phyloP scores from a whole-genome alignment of 352 stramenopile species.

The Globisporangium perplexum region DNA sequence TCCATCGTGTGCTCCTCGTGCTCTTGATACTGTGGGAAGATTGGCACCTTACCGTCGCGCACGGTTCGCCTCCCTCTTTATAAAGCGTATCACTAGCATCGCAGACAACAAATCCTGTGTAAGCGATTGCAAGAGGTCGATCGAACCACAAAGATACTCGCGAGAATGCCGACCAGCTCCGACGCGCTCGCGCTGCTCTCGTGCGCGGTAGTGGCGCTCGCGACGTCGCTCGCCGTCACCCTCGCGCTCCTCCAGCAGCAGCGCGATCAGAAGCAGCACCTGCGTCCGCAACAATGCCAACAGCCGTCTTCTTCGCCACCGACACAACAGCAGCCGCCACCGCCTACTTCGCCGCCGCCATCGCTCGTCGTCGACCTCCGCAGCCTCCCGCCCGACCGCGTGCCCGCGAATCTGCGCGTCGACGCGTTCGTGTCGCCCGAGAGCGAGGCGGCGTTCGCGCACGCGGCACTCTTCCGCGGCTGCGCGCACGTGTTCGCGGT shows the following conservation, averaged over 20 bases:
- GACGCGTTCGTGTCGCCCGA: conserved; percentile 40
- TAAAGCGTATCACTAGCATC: background rate
- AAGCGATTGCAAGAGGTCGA: background rate
- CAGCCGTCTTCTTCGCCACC: no score
- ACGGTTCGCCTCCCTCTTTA: background rate
- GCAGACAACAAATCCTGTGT: conserved; percentile 12
- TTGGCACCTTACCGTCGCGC: no score
- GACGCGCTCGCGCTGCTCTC: conserved; percentile 27
- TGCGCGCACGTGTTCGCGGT: conserved; percentile 54
- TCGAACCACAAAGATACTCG: conserved; percentile 1
- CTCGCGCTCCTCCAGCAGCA: background rate
- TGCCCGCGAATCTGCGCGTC: conserved; percentile 39
- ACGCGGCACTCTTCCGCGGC: conserved; percentile 43
- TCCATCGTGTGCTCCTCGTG: no score
- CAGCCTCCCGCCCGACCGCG: conserved; percentile 12
- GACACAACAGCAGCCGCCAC: background rate
- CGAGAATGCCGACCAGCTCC: background rate
- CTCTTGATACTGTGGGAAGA: no score
- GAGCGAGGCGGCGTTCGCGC: conserved; percentile 40
- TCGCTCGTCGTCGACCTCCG: conserved; percentile 22
- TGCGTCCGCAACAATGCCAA: background rate
- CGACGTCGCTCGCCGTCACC: conserved; percentile 30
- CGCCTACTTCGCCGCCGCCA: background rate
- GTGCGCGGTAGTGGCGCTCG: conserved; percentile 29
- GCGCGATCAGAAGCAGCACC: background rate